Evolutionary conservation across 1,284 basidiomycete species (phyloP).

Genomic region (Naganishia albida): DNA sequence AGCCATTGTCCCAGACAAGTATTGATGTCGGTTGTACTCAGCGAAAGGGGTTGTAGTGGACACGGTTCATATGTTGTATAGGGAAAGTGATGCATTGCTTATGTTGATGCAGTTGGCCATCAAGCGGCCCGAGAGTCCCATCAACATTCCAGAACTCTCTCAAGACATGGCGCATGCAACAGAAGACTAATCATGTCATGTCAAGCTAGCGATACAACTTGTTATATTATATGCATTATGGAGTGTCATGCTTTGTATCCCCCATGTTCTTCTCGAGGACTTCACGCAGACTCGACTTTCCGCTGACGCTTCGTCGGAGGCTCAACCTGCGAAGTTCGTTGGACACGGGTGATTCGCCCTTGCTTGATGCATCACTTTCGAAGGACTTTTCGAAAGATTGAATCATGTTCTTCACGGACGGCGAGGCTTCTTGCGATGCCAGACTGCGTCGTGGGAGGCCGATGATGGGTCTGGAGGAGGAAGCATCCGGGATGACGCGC

Average conservation of each 20-base stretch:
- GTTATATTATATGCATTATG: not conserved
- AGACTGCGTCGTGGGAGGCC: conserved; percentile 20
- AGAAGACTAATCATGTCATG: not conserved
- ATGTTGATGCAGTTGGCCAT: no score
- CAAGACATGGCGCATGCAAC: no score
- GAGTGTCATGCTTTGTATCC: not conserved
- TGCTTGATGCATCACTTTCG: conserved; percentile 13
- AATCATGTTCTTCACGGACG: conserved; percentile 19
- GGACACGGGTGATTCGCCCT: conserved; percentile 1
- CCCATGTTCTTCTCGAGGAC: conserved; percentile 7
- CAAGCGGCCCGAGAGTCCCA: no score
- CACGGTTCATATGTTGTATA: no score
- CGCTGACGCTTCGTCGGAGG: conserved; percentile 22
- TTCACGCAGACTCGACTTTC: conserved; percentile 21
- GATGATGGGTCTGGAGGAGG: conserved; percentile 10
- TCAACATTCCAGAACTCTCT: no score
- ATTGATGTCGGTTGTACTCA: no score
- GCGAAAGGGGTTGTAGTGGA: no score
- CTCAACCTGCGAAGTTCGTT: conserved; percentile 15
- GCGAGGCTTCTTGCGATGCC: conserved; percentile 5
- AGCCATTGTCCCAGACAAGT: no score
- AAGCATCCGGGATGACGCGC: conserved; percentile 9
- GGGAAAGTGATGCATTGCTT: no score
- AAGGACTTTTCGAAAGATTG: conserved; percentile 21
- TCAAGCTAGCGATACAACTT: not conserved